Base-by-base conservation (phyloP, 805 yeast genomes). In the Starmerella stigmatis region DNA sequence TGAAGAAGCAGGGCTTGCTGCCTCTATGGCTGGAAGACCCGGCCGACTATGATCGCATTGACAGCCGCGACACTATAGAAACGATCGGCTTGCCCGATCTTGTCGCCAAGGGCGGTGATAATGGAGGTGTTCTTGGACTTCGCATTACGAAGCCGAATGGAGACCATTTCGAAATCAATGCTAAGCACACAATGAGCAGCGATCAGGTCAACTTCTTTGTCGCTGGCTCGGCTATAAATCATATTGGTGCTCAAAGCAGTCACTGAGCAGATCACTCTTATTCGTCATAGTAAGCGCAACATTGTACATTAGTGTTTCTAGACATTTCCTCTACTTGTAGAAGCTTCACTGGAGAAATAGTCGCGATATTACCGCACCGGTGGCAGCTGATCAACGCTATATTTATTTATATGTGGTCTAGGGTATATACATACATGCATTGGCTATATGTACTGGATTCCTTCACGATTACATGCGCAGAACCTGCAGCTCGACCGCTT, bases 1-100 rank as follows among this genome's bases (percentile, higher is more conserved):
- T 89, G 69, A 92, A 89, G 74, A 92, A 92, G 67, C 98, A 92
- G 72, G 98, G 98, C 65, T 78, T 89, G 82, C 73, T 89, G 60
- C 98, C 98, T 28, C 69, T 92, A 61, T 84, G 94, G 21, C 92
- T 92, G 65, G 95, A 86, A 30, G 67, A 89, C 61, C 95, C 86
- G 62, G 68, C 73, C 28, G 98, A 92, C 61, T 92, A 89, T 63
- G 96, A 92, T 64, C 73, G 62, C 60, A 69, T 92, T 47, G 64
- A 76, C 42, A 71, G 88, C 28, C 85, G 92, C 53, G 97, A 92
- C 64, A 67, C 73, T 28, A 64, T 88, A 51, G 80, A 79, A 55
- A 86, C 96, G 10, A 62, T 81, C 26, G 81, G 81, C 49, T 72
- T 88, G 47, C 64, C 68, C 32, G 94, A 85, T 40, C 70, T 88